Conservation (phyloP, 2,329 filamentous ascomycete species). For the Trichophyton schoenleinii region DNA sequence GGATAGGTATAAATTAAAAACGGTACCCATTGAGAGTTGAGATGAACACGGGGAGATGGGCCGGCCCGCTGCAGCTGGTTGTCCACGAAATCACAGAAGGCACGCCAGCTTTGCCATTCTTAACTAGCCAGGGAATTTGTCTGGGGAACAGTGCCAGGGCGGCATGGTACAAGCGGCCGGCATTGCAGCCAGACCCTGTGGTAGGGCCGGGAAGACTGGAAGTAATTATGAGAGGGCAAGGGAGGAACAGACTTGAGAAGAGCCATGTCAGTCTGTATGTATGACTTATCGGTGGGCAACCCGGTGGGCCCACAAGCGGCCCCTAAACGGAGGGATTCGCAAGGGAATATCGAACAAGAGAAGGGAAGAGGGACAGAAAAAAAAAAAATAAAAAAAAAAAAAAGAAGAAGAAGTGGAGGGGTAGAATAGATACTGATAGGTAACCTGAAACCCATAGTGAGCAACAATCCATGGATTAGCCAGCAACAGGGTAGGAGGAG, state of each 20-base stretch:
- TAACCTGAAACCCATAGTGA: conserved; percentile 1
- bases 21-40: neutral
- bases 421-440: conserved; percentile 2
- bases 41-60: conserved; percentile 22
- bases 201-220: conserved; percentile 3
- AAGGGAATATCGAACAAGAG: neutral
- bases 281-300: neutral
- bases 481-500: neutral
- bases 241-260: neutral
- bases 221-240: neutral
- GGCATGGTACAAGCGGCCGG: conserved; percentile 1
- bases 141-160: conserved; percentile 8
- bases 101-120: conserved; percentile 1
- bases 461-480: neutral
- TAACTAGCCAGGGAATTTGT: conserved; percentile 13
- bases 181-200: conserved; percentile 2
- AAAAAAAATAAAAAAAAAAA: too few relatives aligned
- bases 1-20: conserved; percentile 2
- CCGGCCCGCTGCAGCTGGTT: conserved; percentile 32
- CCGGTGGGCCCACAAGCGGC: neutral
- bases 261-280: neutral
- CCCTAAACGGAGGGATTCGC: neutral
- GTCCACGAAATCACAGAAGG: conserved; percentile 11
- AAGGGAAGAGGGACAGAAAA: too few relatives aligned
- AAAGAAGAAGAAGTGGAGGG: conserved; percentile 1